phyloP scores from a whole-genome alignment of 768 basidiomycete species.

The Hemileccinum impolitum region DNA sequence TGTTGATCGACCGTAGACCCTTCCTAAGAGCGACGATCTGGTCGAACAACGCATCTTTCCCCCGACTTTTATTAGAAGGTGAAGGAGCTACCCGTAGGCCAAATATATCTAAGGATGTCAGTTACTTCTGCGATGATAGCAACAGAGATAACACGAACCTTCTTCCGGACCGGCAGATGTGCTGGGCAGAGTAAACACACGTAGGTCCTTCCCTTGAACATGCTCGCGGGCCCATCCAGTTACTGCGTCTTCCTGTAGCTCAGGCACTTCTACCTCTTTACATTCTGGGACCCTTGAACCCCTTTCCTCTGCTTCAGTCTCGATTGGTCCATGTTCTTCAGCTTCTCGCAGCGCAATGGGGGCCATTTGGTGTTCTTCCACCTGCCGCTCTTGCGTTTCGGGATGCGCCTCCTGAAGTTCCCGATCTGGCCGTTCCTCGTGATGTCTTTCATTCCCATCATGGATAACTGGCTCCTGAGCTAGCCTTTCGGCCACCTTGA shows the following conservation, averaged over 20 bases:
- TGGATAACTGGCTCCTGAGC: conserved; percentile 13
- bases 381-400: neutral
- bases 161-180: conserved; percentile 10
- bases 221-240: neutral
- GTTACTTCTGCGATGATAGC: conserved; percentile 4
- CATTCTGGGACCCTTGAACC: neutral
- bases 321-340: neutral
- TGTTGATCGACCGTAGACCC: conserved; percentile 56
- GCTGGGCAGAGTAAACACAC: neutral
- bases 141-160: conserved; percentile 19
- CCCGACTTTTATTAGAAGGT: conserved; percentile 34
- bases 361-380: conserved; percentile 1
- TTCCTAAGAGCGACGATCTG: conserved; percentile 55
- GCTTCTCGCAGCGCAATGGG: neutral
- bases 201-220: conserved; percentile 1
- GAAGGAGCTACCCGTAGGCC: conserved; percentile 40
- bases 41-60: conserved; percentile 44
- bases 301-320: neutral
- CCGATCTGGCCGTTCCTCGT: conserved; percentile 11
- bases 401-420: neutral
- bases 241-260: neutral
- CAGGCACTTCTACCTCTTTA: conserved; percentile 3
- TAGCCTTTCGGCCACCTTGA: neutral
- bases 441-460: conserved; percentile 29
- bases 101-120: conserved; percentile 54